Conservation (phyloP, 139 green algal genomes). For the Chlamydomonas schloesseri region DNA sequence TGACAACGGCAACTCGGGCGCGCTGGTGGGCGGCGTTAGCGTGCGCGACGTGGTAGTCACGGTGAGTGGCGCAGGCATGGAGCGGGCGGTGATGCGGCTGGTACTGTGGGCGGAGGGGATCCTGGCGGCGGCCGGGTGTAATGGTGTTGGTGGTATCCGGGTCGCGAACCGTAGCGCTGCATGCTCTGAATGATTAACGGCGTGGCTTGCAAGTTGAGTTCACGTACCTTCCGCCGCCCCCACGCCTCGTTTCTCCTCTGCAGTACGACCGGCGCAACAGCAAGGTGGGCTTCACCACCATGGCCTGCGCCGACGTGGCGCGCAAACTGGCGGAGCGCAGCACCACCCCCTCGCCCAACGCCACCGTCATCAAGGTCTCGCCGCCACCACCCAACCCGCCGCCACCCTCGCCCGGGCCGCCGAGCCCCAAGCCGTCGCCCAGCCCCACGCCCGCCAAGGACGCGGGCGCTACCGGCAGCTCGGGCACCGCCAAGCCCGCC, state of each 20-base stretch:
- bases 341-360: background rate
- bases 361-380: background rate
- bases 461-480: background rate
- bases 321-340: background rate
- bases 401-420: background rate
- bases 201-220: no score
- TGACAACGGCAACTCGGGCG: constrained; percentile 84
- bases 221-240: no score
- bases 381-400: background rate
- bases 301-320: constrained; percentile 12
- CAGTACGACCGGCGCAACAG: constrained; percentile 72
- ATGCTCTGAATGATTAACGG: no score
- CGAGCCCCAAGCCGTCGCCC: no score
- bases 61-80: no score
- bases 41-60: constrained; percentile 86
- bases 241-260: no score
- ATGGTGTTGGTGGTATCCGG: no score
- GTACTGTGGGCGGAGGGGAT: no score
- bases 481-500: no score
- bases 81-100: no score
- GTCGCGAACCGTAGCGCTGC: no score
- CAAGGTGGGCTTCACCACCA: constrained; percentile 70
- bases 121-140: no score
- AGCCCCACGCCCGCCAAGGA: background rate
- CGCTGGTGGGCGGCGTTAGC: constrained; percentile 89